Evolutionary conservation across 495 filamentous ascomycete species (phyloP).

Genomic region (Polyplosphaeria fusca): DNA sequence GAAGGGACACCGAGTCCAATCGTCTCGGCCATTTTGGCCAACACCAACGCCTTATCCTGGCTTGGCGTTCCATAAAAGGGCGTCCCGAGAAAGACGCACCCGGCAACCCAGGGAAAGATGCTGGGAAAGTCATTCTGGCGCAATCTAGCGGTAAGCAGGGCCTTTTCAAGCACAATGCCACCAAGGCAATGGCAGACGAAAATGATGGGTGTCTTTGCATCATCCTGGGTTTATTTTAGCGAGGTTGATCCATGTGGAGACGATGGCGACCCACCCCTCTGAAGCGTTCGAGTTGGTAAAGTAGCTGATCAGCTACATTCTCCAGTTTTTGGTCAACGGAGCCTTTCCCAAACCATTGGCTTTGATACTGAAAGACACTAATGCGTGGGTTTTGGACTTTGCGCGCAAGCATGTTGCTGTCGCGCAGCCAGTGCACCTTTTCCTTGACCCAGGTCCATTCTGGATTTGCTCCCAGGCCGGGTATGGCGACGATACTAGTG

Average conservation of each 20-base stretch:
- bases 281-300: constrained; percentile 3
- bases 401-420: constrained; percentile 11
- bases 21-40: constrained; percentile 6
- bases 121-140: constrained; percentile 12
- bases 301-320: constrained; percentile 17
- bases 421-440: constrained; percentile 19
- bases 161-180: constrained; percentile 13
- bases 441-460: constrained; percentile 9
- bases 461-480: constrained; percentile 20
- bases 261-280: background rate
- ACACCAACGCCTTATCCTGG: constrained; percentile 6
- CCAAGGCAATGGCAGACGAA: constrained; percentile 19
- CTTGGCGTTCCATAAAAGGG: constrained; percentile 17
- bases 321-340: constrained; percentile 15
- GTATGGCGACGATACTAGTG: constrained; percentile 20
- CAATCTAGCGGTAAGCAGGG: constrained; percentile 2
- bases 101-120: constrained; percentile 15
- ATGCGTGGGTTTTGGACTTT: constrained; percentile 19
- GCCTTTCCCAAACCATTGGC: constrained; percentile 20
- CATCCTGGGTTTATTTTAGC: background rate
- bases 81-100: constrained; percentile 23
- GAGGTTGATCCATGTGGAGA: background rate
- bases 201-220: constrained; percentile 15
- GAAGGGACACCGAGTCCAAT: constrained; percentile 7
- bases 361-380: constrained; percentile 14